Conservation (phyloP, 2,329 filamentous ascomycete genomes). For the Ophiostoma sp. region DNA sequence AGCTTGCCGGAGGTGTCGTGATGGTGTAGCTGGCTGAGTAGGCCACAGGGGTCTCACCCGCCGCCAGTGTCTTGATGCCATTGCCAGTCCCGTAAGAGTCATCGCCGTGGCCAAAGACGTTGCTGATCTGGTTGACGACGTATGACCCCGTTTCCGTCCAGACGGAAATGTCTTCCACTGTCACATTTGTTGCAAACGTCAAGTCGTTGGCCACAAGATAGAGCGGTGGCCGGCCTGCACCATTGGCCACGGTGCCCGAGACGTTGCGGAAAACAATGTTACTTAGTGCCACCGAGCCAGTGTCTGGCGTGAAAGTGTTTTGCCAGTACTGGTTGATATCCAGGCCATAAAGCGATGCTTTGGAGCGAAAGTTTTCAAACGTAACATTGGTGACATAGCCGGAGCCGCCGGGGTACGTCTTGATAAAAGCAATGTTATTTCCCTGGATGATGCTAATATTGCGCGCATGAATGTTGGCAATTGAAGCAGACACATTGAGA, state of each 20-base stretch:
- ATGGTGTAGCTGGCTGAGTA: background rate
- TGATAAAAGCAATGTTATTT: slow-evolving; percentile 13
- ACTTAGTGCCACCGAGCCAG: background rate
- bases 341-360: slow-evolving; percentile 3
- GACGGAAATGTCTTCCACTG: background rate
- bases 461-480: slow-evolving; percentile 9
- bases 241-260: background rate
- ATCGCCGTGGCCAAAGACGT: slow-evolving; percentile 3
- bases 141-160: background rate
- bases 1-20: slow-evolving; percentile 1
- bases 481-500: slow-evolving; percentile 6
- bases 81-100: background rate
- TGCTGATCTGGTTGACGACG: slow-evolving; percentile 6
- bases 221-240: background rate
- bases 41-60: background rate
- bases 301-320: background rate
- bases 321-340: slow-evolving; percentile 10
- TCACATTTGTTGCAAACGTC: slow-evolving; percentile 6
- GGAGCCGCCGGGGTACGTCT: slow-evolving; percentile 5
- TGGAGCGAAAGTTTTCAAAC: slow-evolving; percentile 12
- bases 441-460: slow-evolving; percentile 10
- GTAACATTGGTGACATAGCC: slow-evolving; percentile 5
- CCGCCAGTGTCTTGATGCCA: slow-evolving; percentile 7
- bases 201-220: background rate
- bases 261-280: slow-evolving; percentile 4